Base-by-base conservation (phyloP, 139 green algal genomes). In the Coccomyxa sp. region DNA sequence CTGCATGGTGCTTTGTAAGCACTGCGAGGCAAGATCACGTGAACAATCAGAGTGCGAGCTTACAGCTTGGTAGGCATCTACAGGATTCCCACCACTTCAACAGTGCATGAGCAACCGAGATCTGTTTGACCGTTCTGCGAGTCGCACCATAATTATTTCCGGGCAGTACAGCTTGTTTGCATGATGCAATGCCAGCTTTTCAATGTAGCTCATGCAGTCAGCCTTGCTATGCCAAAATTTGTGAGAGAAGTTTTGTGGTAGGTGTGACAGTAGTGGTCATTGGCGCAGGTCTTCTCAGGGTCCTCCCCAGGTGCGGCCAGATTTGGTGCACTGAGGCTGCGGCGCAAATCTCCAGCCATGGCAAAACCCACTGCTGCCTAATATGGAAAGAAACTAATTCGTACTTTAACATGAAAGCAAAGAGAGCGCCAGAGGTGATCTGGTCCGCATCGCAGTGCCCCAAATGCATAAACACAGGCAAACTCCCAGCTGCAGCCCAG, bases 241-340 rank as follows among this genome's bases (percentile, higher is more conserved):
- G 21, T 25, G 1, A 9, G 1, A 71, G 21, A 71, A 25, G 7
- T 71, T 71, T 1, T 71, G 63, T 77, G 71, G 10, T 15, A 30
- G 23, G 9, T 77, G 12, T 77, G 1, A 38, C 1, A 77, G 27
- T 38, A 12, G 23, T 31, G 28, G 1, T 71, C 4, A 21, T n/a
- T 0, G 25, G 71, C 10, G 71, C 60, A 90, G 27, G 82, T 91
- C 31, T 92, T 92, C 63, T 51, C 28, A 23, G 89, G 84, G 0
- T 88, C 83, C 0, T 90, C 85, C 14, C 30, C 32, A 11, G 89
- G 89, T 17, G 86, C 87, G 0, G 83, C 30, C 4, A 25, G 32
- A 0, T 92, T 92, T 83, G 88, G 88, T 14, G 76, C 82, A 28
- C 27, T 89, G 60, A 14, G 27, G 15, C 15, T 80, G 13, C 66